Conservation (phyloP, 352 stramenopile genomes). For the Saprolegnia diclina region DNA sequence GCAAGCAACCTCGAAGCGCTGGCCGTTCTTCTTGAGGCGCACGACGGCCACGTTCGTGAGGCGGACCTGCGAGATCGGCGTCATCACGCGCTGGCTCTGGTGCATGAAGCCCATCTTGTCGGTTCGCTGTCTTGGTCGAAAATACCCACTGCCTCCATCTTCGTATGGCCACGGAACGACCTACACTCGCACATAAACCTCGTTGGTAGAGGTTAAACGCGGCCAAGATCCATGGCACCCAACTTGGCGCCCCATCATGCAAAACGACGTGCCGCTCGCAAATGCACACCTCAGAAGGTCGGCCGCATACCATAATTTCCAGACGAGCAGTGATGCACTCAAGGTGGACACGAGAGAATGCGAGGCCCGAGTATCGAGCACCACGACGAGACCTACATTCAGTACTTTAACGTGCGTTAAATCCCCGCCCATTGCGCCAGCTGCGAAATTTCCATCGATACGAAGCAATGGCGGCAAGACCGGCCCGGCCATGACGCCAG, state of each 20-base stretch:
- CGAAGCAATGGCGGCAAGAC: not conserved
- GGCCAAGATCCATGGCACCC: not conserved
- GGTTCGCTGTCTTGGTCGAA: not conserved
- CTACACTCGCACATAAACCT: no score
- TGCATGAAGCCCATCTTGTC: conserved; percentile 16
- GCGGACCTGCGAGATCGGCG: conserved; percentile 79
- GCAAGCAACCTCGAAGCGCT: conserved; percentile 98
- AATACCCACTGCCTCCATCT: not conserved
- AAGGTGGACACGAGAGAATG: no score
- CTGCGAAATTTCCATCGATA: not conserved
- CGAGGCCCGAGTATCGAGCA: no score
- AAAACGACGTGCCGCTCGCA: no score
- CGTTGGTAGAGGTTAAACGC: not conserved
- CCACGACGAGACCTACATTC: not conserved
- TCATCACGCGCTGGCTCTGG: conserved; percentile 49
- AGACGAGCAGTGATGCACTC: no score
- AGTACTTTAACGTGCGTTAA: not conserved
- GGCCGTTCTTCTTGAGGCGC: conserved; percentile 90
- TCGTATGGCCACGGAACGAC: no score
- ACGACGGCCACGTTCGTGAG: conserved; percentile 98
- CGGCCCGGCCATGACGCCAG: not conserved
- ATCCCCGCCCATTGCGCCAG: not conserved
- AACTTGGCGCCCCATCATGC: no score
- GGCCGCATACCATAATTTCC: no score
- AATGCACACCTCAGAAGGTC: not conserved